Percentiles rank a stretch among this genome's conserved stretches.
phyloP scores from a whole-genome alignment of 2,329 filamentous ascomycete genomes.

The Rutstroemia sp. region DNA sequence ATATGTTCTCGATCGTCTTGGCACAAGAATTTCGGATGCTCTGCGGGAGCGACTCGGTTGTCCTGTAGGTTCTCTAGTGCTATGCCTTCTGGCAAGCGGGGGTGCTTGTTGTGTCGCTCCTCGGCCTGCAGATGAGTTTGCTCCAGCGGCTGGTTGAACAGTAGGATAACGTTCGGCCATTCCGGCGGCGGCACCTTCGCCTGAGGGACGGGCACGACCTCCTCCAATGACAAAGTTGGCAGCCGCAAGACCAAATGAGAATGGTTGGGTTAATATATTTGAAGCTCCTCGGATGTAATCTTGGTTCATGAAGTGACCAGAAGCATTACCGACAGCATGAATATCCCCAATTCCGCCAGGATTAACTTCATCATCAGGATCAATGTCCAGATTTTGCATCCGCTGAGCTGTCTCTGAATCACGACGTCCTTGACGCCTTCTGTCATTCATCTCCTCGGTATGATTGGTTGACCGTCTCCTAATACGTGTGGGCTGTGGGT shows the following conservation, averaged over 20 bases:
- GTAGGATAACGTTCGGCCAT: conserved; percentile 20
- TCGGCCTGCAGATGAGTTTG: neutral
- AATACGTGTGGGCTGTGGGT: conserved; percentile 19
- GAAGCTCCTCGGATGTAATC: conserved; percentile 40
- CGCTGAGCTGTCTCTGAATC: conserved; percentile 45
- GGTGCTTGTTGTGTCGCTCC: conserved; percentile 9
- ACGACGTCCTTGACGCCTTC: conserved; percentile 37
- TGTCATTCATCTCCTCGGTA: conserved; percentile 30
- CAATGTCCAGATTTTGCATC: conserved; percentile 37
- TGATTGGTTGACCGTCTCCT: conserved; percentile 22
- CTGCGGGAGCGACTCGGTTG: conserved; percentile 5
- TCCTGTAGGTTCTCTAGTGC: conserved; percentile 20
- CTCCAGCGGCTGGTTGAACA: neutral
- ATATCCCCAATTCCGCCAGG: conserved; percentile 38
- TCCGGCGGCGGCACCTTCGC: conserved; percentile 7
- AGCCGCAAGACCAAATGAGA: conserved; percentile 28
- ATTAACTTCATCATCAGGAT: conserved; percentile 31
- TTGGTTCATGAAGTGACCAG: conserved; percentile 54
- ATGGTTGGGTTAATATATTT: conserved; percentile 26
- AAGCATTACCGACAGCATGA: conserved; percentile 42
- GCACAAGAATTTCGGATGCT: conserved; percentile 20
- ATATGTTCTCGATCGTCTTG: conserved; percentile 21
- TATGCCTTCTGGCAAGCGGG: conserved; percentile 23
- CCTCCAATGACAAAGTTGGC: conserved; percentile 29
- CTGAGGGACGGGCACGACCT: conserved; percentile 14